These are phyloP conservation scores for Erigeron canadensis DNA, from an alignment of 129 eudicot genomes.

Conservation along the genomic window DNA sequence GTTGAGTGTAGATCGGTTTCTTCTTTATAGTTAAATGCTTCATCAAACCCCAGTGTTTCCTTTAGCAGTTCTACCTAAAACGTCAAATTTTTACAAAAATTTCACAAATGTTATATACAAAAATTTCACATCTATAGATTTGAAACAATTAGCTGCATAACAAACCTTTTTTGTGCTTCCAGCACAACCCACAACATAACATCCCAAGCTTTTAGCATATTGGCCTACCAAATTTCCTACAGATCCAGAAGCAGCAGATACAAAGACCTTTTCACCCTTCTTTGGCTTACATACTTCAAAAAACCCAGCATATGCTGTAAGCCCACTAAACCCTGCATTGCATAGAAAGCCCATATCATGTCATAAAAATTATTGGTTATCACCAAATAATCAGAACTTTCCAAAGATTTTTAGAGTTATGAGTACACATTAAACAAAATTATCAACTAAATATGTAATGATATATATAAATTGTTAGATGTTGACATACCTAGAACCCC, in stretches of 20 bases:
- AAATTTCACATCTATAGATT: not conserved
- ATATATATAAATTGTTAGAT: too few relatives aligned
- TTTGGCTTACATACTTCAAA: constrained; percentile 75
- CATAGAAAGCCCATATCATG: not conserved
- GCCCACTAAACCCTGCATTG: constrained; percentile 64
- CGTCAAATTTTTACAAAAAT: not conserved
- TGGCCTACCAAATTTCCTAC: constrained; percentile 86
- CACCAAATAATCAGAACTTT: not conserved
- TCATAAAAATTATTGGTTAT: not conserved
- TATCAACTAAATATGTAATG: not conserved
- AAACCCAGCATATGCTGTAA: constrained; percentile 80
- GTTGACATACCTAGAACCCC: constrained; percentile 64
- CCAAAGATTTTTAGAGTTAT: not conserved
- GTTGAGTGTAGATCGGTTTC: constrained; percentile 55
- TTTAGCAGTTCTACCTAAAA: constrained; percentile 64
- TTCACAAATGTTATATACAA: too few relatives aligned
- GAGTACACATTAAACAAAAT: not conserved
- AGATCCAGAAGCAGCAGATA: constrained; percentile 87
- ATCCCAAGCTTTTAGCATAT: constrained; percentile 68
- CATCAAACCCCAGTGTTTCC: constrained; percentile 75
- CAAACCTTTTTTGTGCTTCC: constrained; percentile 63
- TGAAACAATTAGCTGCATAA: not conserved
- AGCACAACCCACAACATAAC: constrained; percentile 91
- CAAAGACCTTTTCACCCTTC: constrained; percentile 73
- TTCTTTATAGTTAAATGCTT: constrained; percentile 88